phyloP scores from a whole-genome alignment of 345 rosid genomes.

The Eucalyptus curtisii region DNA sequence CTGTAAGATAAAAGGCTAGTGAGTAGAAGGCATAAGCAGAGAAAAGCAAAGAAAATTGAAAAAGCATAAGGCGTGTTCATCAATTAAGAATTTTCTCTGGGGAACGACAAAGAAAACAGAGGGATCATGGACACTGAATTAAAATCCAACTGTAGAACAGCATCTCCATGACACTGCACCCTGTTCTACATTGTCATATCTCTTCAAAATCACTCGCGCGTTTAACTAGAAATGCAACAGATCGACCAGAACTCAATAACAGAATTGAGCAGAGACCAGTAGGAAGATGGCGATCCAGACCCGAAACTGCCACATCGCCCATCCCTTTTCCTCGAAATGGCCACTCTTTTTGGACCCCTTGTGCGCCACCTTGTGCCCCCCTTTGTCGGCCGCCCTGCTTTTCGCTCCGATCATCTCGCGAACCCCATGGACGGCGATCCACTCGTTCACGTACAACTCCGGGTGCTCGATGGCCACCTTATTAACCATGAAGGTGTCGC shows the following conservation, averaged over 20 bases:
- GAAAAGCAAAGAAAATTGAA: not conserved
- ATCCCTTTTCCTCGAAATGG: not conserved
- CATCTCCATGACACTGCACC: not conserved
- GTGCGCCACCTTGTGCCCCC: not conserved
- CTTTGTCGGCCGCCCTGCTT: not conserved
- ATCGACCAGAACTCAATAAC: not conserved
- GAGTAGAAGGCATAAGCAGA: not conserved
- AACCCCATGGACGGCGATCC: conserved; percentile 29
- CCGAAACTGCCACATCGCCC: not conserved
- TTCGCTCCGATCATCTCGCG: not conserved
- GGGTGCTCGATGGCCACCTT: conserved; percentile 10
- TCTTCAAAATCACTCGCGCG: not conserved
- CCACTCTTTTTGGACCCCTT: not conserved
- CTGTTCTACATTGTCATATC: not conserved
- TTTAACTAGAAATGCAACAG: not conserved
- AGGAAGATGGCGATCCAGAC: not conserved
- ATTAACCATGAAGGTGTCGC: conserved; percentile 14
- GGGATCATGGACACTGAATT: not conserved
- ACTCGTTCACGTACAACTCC: conserved; percentile 15
- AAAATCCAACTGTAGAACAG: not conserved
- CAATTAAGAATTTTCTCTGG: not conserved
- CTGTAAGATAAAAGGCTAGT: not conserved
- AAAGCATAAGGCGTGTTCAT: not conserved
- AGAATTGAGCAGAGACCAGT: not conserved
- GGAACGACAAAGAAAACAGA: not conserved